Conservation (phyloP, 495 filamentous ascomycete species). For the Saxispiralis lemnorum region DNA sequence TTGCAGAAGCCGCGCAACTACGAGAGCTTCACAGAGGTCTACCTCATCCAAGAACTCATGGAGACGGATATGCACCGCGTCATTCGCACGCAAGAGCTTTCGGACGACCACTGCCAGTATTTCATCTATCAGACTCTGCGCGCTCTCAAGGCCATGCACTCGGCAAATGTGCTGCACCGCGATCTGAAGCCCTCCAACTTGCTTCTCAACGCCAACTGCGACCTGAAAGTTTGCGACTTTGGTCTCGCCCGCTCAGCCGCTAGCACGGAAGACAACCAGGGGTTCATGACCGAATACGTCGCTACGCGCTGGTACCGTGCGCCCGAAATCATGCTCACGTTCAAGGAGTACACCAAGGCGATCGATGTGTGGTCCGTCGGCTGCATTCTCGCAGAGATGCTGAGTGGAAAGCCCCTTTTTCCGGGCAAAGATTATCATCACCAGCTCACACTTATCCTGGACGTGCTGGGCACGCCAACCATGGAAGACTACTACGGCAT, state of each 20-base stretch:
- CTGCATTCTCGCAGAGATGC: conserved; percentile 98
- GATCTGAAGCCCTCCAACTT: conserved; percentile 95
- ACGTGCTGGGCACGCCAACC: conserved; percentile 93
- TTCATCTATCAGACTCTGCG: conserved; percentile 38
- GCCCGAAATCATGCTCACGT: conserved; percentile 97
- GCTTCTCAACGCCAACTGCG: conserved; percentile 94
- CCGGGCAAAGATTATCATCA: conserved; percentile 99
- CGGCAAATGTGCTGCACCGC: conserved; percentile 89
- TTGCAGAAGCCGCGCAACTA: conserved; percentile 96
- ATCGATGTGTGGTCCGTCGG: conserved; percentile 99
- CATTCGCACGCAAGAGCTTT: conserved; percentile 72
- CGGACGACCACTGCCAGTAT: conserved; percentile 54
- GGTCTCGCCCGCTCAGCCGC: conserved; percentile 88
- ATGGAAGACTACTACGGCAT: conserved; percentile 99
- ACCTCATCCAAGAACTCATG: conserved; percentile 99
- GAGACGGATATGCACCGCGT: conserved; percentile 99
- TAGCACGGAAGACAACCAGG: conserved; percentile 93
- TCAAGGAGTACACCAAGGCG: conserved; percentile 99
- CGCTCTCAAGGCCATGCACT: conserved; percentile 96
- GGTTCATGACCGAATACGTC: conserved; percentile 99
- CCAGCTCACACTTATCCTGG: conserved; percentile 91
- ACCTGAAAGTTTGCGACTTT: conserved; percentile 98
- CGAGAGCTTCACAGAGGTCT: conserved; percentile 93
- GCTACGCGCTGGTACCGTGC: conserved; percentile 97
- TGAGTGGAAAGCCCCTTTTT: conserved; percentile 95